Percentiles rank a stretch among this genome's conserved stretches.
phyloP scores from a whole-genome alignment of 2,329 filamentous ascomycete species.

The Coniosporium tulheliwenetii region DNA sequence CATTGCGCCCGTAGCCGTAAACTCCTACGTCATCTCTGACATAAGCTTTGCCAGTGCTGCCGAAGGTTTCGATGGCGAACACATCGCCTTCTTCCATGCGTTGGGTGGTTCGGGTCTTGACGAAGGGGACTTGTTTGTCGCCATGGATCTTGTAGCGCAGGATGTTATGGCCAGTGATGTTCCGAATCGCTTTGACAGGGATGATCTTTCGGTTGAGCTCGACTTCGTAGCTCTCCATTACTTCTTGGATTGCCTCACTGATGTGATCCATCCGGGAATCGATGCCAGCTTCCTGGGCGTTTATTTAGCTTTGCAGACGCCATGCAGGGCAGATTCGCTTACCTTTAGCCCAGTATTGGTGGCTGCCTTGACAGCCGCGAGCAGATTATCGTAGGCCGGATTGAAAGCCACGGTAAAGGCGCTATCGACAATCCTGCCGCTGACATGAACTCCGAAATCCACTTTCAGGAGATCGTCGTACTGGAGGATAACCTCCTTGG shows the following conservation, averaged over 20 bases:
- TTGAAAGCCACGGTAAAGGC: conserved; percentile 70
- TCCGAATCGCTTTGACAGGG: conserved; percentile 40
- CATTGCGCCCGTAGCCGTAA: conserved; percentile 70
- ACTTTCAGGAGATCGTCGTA: conserved; percentile 68
- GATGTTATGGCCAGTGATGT: conserved; percentile 40
- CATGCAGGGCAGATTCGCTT: conserved; percentile 4
- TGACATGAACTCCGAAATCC: conserved; percentile 69
- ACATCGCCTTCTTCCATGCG: conserved; percentile 42
- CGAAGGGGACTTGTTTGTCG: conserved; percentile 38
- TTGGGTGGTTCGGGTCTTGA: conserved; percentile 31
- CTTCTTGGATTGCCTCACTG: conserved; percentile 42
- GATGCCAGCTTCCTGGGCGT: conserved; percentile 31
- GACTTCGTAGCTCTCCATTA: conserved; percentile 47
- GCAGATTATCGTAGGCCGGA: conserved; percentile 56
- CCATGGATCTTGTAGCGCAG: conserved; percentile 39
- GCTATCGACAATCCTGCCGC: conserved; percentile 65
- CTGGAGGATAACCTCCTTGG: conserved; percentile 55
- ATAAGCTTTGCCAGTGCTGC: conserved; percentile 36
- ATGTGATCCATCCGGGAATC: conserved; percentile 40
- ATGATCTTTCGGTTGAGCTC: conserved; percentile 36
- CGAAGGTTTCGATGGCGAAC: conserved; percentile 45
- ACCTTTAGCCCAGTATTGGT: conserved; percentile 45
- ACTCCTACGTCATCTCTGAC: conserved; percentile 44
- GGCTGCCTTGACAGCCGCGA: conserved; percentile 57
- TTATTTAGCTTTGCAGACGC: conserved; percentile 4